Evolutionary conservation across 202 grass and related monocot genomes (phyloP).

Genomic region (Panicum virgatum): DNA sequence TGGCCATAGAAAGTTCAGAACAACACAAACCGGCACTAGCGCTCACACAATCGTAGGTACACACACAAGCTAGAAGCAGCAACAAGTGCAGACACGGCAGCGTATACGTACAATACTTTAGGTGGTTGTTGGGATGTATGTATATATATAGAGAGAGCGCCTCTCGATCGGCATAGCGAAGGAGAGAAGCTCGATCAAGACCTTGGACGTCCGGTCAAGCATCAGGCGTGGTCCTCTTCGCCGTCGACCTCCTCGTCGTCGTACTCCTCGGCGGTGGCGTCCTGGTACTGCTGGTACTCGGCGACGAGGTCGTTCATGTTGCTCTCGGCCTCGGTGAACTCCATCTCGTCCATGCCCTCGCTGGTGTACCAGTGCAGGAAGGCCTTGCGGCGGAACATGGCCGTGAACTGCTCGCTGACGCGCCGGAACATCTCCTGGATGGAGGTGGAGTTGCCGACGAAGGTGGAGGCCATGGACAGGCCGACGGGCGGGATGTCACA

Average conservation of each 20-base stretch:
- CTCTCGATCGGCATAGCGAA: not conserved
- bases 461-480: conserved; percentile 61
- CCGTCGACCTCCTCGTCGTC: conserved; percentile 45
- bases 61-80: conserved; percentile 21
- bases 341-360: conserved; percentile 78
- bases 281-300: conserved; percentile 90
- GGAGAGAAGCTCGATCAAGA: not conserved
- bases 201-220: not conserved
- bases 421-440: conserved; percentile 87
- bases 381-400: conserved; percentile 74
- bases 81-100: not conserved
- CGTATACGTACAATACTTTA: not conserved
- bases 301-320: conserved; percentile 88
- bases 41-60: not conserved
- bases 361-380: conserved; percentile 80
- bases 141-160: not conserved
- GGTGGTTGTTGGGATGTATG: not conserved
- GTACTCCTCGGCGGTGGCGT: conserved; percentile 67
- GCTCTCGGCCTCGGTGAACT: conserved; percentile 86
- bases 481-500: conserved; percentile 67
- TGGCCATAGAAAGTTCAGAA: not conserved
- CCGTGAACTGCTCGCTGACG: conserved; percentile 76
- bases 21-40: not conserved
- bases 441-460: conserved; percentile 74
- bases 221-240: conserved; percentile 37